A percentile compares a stretch with the other conserved stretches of the same genome.
phyloP scores from a whole-genome alignment of 352 stramenopile species.

The Globisporangium emineosum region DNA sequence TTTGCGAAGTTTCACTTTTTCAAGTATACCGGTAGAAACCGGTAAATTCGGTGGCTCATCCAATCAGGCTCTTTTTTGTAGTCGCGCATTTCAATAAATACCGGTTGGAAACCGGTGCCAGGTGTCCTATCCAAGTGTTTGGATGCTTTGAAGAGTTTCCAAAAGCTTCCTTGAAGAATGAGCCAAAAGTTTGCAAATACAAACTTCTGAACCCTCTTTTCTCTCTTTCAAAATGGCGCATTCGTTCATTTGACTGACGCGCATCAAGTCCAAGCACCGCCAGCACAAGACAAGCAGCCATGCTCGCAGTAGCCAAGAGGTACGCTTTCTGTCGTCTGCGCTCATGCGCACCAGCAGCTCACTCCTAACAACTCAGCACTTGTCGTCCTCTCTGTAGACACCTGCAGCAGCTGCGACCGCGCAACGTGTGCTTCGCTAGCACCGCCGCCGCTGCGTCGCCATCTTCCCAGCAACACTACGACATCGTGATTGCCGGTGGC shows the following conservation, averaged over 20 bases:
- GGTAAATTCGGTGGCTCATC: too few species aligned
- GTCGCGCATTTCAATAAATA: too few species aligned
- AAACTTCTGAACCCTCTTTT: too few species aligned
- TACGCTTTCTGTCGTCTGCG: background rate
- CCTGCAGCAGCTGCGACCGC: background rate
- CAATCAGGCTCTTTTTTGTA: too few species aligned
- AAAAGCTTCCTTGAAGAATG: too few species aligned
- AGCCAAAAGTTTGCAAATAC: too few species aligned
- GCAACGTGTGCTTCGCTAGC: slow-evolving; percentile 9
- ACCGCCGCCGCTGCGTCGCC: too few species aligned
- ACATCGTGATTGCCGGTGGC: slow-evolving; percentile 76
- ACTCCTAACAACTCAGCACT: background rate
- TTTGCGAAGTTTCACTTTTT: too few species aligned
- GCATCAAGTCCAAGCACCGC: background rate
- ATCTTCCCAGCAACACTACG: slow-evolving; percentile 32
- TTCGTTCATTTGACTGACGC: background rate
- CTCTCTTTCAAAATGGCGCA: background rate
- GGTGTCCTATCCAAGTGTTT: too few species aligned
- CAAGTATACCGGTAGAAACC: too few species aligned
- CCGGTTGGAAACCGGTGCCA: too few species aligned
- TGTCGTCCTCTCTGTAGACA: background rate
- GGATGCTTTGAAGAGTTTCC: too few species aligned
- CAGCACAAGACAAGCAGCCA: background rate
- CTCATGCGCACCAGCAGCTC: background rate
- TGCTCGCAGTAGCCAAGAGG: slow-evolving; percentile 2